phyloP scores from a whole-genome alignment of 106 monocot genomes.

The Chionographis japonica region DNA sequence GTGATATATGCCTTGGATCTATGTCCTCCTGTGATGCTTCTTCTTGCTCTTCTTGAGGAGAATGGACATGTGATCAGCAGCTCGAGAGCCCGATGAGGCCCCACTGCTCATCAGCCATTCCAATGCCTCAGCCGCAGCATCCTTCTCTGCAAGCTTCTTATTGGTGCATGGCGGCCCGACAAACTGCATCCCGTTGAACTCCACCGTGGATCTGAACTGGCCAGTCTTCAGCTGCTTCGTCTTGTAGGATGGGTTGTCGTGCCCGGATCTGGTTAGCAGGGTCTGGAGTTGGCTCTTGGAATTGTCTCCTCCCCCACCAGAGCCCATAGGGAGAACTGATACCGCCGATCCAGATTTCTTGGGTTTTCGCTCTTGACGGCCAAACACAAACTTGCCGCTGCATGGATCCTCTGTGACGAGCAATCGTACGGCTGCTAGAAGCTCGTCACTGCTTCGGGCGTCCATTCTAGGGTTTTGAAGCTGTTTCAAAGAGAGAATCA shows the following conservation, averaged over 20 bases:
- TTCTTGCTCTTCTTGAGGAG: conserved; percentile 57
- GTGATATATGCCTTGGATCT: background rate
- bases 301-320: conserved; percentile 60
- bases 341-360: conserved; percentile 28
- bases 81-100: conserved; percentile 29
- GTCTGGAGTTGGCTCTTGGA: conserved; percentile 84
- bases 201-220: conserved; percentile 71
- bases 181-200: conserved; percentile 95
- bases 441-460: conserved; percentile 47
- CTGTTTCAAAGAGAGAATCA: conserved; percentile 27
- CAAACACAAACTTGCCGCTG: conserved; percentile 76
- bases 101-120: conserved; percentile 73
- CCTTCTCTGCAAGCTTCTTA: conserved; percentile 91
- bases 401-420: conserved; percentile 78
- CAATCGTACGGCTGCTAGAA: conserved; percentile 64
- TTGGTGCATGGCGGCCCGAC: conserved; percentile 72
- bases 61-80: conserved; percentile 62
- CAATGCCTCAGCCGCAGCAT: conserved; percentile 85
- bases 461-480: conserved; percentile 84
- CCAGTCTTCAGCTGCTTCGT: conserved; percentile 52
- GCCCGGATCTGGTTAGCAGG: conserved; percentile 72
- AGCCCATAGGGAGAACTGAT: conserved; percentile 1
- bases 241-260: conserved; percentile 63
- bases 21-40: conserved; percentile 50
- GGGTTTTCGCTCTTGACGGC: conserved; percentile 58